These are phyloP conservation scores for Phytophthora foliorum DNA, from an alignment of 352 stramenopile species.

Conservation along the genomic window DNA sequence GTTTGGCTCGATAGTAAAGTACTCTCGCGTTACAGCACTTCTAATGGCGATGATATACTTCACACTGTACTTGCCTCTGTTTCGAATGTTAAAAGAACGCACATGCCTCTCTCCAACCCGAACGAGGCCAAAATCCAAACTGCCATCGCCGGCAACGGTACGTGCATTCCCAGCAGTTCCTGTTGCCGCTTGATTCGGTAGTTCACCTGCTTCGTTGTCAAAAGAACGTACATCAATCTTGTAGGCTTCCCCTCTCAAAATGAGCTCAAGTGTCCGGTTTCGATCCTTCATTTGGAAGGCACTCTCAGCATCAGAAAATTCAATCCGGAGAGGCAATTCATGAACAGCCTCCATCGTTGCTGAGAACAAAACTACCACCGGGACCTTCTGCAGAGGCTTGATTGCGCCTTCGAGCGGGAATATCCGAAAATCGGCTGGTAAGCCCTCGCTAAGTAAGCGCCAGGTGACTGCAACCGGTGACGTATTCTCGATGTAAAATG, in stretches of 20 bases:
- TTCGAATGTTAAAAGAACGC: constrained; percentile 89
- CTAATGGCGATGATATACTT: constrained; percentile 83
- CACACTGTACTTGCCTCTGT: constrained; percentile 95
- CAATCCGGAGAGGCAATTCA: constrained; percentile 63
- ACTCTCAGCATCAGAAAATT: constrained; percentile 88
- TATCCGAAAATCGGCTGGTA: constrained; percentile 76
- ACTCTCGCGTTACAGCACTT: constrained; percentile 54
- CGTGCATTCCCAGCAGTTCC: not conserved
- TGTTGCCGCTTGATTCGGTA: constrained; percentile 8
- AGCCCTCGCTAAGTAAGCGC: constrained; percentile 44
- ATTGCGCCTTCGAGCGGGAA: constrained; percentile 81
- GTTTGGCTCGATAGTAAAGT: constrained; percentile 86
- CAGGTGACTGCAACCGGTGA: constrained; percentile 83
- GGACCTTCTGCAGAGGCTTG: constrained; percentile 69
- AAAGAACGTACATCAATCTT: constrained; percentile 92
- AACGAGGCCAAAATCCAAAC: constrained; percentile 93
- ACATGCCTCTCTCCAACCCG: constrained; percentile 91
- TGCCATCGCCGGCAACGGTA: constrained; percentile 51
- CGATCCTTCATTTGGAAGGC: constrained; percentile 56
- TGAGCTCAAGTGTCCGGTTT: constrained; percentile 42
- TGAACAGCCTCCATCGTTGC: constrained; percentile 79
- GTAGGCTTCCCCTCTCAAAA: constrained; percentile 89
- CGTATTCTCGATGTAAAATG: constrained; percentile 90
- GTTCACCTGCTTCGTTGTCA: constrained; percentile 44
- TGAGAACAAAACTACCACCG: constrained; percentile 78